Percentiles rank a stretch among this genome's conserved stretches.
Conservation (phyloP, 208 protist genomes). For the Leishmania tropica region DNA sequence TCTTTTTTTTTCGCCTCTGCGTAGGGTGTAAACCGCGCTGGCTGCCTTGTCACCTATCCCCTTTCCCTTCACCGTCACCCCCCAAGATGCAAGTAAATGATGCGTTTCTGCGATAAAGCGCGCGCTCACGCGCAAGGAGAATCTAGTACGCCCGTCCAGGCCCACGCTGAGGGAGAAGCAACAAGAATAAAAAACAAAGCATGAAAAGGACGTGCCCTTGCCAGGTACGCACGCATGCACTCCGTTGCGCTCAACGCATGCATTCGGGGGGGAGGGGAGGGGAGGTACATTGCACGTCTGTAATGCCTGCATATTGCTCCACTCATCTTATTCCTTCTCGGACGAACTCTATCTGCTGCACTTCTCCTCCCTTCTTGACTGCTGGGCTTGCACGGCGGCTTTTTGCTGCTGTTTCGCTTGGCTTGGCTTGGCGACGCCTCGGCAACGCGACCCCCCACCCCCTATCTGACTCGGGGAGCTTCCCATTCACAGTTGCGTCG, state of each 20-base stretch:
- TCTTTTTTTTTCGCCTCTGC: background rate
- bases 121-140: no score
- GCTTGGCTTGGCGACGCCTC: background rate
- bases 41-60: background rate
- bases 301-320: background rate
- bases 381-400: background rate
- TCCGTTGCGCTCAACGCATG: background rate
- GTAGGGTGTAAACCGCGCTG: background rate
- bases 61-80: background rate
- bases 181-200: background rate
- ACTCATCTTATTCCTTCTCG: background rate
- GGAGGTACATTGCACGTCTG: background rate
- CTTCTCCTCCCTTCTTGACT: background rate
- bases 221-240: background rate
- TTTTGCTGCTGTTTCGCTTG: background rate
- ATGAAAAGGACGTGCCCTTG: background rate
- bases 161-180: background rate
- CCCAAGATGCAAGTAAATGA: background rate
- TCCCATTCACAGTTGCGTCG: background rate
- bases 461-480: no score
- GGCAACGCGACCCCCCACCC: background rate
- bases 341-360: background rate
- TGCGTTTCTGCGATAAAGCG: background rate
- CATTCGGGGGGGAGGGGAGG: no score
- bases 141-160: background rate